phyloP scores from a whole-genome alignment of 768 basidiomycete species.

The Phallus indusiatus region DNA sequence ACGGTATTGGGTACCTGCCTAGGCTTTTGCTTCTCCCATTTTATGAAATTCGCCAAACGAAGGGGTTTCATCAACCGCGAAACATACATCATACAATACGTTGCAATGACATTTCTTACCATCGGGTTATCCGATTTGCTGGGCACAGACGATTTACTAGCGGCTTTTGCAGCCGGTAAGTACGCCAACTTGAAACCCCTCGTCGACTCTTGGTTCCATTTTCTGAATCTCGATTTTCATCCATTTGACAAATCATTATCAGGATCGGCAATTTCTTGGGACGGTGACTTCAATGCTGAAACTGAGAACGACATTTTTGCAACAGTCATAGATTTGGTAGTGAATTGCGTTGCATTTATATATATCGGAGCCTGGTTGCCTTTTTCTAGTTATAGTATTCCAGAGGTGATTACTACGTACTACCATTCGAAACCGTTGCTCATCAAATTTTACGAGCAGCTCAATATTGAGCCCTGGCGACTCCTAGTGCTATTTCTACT shows the following conservation, averaged over 20 bases:
- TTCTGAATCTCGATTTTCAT: not conserved
- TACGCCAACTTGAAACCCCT: not conserved
- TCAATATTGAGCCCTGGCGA: conserved; percentile 63
- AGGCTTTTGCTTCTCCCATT: conserved; percentile 56
- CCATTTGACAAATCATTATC: too few species aligned
- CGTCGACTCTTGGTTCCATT: not conserved
- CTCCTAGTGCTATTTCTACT: conserved; percentile 56
- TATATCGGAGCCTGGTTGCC: conserved; percentile 87
- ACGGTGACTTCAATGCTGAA: conserved; percentile 70
- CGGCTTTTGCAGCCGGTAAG: conserved; percentile 74
- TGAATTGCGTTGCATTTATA: conserved; percentile 73
- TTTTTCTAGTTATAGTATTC: conserved; percentile 45
- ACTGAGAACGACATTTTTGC: conserved; percentile 83
- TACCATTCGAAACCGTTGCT: conserved; percentile 23
- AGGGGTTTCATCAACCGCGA: conserved; percentile 65
- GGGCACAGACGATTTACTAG: conserved; percentile 82
- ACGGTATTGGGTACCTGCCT: conserved; percentile 47
- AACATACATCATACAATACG: conserved; percentile 80
- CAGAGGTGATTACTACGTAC: conserved; percentile 50
- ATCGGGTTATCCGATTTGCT: conserved; percentile 71
- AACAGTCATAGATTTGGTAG: conserved; percentile 80
- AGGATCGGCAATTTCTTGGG: conserved; percentile 89
- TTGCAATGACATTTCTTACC: conserved; percentile 62
- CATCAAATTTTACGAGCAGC: conserved; percentile 11
- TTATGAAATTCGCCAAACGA: conserved; percentile 62